Conservation (phyloP, 768 basidiomycete species). For the Epithele typhae region DNA sequence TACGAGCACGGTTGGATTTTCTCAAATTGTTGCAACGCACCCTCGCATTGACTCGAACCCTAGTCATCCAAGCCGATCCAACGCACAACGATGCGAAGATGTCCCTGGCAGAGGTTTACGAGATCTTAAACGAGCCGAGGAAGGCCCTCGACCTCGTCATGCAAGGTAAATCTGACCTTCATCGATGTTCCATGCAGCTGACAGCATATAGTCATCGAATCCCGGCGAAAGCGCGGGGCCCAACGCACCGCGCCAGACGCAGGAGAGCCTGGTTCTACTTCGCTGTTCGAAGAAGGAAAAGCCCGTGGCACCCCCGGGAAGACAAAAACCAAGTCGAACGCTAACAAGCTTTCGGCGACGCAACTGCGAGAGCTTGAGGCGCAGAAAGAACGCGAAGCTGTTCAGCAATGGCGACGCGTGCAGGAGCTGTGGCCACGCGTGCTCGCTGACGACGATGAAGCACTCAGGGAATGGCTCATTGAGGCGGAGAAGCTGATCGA, state of each 20-base stretch:
- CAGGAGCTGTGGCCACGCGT: slow-evolving; percentile 60
- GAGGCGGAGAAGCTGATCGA: slow-evolving; percentile 87
- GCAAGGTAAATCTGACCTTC: slow-evolving; percentile 51
- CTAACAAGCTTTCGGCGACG: slow-evolving; percentile 49
- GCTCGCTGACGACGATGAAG: slow-evolving; percentile 44
- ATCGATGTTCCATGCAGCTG: background rate
- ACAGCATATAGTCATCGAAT: slow-evolving; percentile 30
- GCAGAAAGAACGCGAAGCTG: slow-evolving; percentile 62
- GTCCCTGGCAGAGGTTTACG: slow-evolving; percentile 87
- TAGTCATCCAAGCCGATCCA: slow-evolving; percentile 68
- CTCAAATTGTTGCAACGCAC: background rate
- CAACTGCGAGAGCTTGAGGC: slow-evolving; percentile 62
- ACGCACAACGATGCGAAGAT: slow-evolving; percentile 79
- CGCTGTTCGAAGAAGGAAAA: slow-evolving; percentile 60
- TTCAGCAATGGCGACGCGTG: slow-evolving; percentile 53
- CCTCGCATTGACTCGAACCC: slow-evolving; percentile 59
- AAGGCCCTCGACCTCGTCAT: slow-evolving; percentile 83
- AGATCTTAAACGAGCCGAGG: slow-evolving; percentile 72
- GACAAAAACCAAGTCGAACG: slow-evolving; percentile 33
- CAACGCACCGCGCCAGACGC: slow-evolving; percentile 16
- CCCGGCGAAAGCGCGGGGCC: slow-evolving; percentile 21
- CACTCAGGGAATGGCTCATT: slow-evolving; percentile 70
- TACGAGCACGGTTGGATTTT: slow-evolving; percentile 67
- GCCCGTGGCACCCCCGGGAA: slow-evolving; percentile 22
- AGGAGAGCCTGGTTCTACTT: slow-evolving; percentile 32